Conservation (phyloP, 257 asterid species). For the Eucommia ulmoides region DNA sequence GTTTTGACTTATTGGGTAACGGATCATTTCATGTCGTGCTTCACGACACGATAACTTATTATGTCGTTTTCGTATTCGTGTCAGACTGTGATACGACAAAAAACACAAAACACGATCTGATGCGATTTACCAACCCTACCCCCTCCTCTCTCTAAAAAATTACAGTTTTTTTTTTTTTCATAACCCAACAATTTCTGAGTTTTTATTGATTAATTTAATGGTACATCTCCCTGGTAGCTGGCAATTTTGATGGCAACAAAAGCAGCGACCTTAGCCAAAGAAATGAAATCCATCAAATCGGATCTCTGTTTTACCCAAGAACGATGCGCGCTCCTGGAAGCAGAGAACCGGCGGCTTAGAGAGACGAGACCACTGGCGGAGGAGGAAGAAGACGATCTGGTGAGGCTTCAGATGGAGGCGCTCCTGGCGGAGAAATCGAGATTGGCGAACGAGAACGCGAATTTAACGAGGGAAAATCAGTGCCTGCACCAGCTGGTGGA, state of each 20-base stretch:
- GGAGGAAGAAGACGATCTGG: slow-evolving; percentile 94
- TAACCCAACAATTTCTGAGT: no score
- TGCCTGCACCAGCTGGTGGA: slow-evolving; percentile 82
- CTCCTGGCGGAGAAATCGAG: slow-evolving; percentile 89
- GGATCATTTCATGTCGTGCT: no score
- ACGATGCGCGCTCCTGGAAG: slow-evolving; percentile 10
- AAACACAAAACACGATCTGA: no score
- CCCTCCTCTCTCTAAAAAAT: no score
- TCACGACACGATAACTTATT: no score
- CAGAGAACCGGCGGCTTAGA: slow-evolving; percentile 74
- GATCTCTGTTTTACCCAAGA: neutral
- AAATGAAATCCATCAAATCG: neutral
- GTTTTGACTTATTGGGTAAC: no score
- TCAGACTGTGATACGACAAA: no score
- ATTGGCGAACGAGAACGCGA: slow-evolving; percentile 79
- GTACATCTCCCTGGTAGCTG: neutral
- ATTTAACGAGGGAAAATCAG: slow-evolving; percentile 68
- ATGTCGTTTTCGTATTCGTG: no score
- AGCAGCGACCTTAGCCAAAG: neutral
- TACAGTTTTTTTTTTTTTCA: no score
- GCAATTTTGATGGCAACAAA: neutral
- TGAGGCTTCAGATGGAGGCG: slow-evolving; percentile 88
- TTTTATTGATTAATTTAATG: neutral
- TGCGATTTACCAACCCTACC: no score
- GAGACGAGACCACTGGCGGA: no score